Conservation (phyloP, 106 monocot species). For the Iris macrosiphon region DNA sequence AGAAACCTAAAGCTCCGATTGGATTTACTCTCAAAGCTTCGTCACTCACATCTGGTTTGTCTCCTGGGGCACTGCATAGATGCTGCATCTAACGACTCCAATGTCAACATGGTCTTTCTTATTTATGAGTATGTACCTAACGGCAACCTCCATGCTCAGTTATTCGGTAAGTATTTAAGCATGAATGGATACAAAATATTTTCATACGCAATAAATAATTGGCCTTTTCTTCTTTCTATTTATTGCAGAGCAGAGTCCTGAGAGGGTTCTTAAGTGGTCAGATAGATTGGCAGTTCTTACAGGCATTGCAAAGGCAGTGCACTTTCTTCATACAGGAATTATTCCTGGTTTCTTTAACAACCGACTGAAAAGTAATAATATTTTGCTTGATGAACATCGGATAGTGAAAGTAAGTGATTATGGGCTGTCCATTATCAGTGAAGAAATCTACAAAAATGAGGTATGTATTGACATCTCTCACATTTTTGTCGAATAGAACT, state of each 20-base stretch:
- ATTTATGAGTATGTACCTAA: slow-evolving; percentile 81
- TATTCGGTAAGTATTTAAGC: slow-evolving; percentile 47
- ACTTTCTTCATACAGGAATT: slow-evolving; percentile 84
- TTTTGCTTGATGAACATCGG: slow-evolving; percentile 83
- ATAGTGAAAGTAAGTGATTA: slow-evolving; percentile 87
- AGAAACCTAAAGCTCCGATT: slow-evolving; percentile 88
- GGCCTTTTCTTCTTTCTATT: neutral
- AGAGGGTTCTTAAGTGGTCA: slow-evolving; percentile 71
- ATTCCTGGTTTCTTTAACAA: slow-evolving; percentile 91
- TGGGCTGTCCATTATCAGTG: slow-evolving; percentile 87
- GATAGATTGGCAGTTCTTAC: slow-evolving; percentile 66
- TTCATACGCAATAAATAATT: neutral
- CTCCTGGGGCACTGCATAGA: slow-evolving; percentile 93
- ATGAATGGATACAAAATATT: neutral
- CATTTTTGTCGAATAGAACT: neutral
- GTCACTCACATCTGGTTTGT: slow-evolving; percentile 91
- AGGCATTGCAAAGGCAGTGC: slow-evolving; percentile 76
- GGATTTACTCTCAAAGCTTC: slow-evolving; percentile 93
- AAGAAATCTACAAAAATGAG: slow-evolving; percentile 77
- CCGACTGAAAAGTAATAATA: slow-evolving; percentile 50
- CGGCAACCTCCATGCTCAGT: slow-evolving; percentile 58
- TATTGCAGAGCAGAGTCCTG: slow-evolving; percentile 42
- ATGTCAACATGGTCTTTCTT: slow-evolving; percentile 71
- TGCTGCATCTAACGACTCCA: slow-evolving; percentile 46
- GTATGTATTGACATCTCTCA: slow-evolving; percentile 17